Percentiles rank a stretch among this genome's conserved stretches.
Evolutionary conservation across 441 rosid genomes (phyloP).

Genomic region (Breynia disticha): DNA sequence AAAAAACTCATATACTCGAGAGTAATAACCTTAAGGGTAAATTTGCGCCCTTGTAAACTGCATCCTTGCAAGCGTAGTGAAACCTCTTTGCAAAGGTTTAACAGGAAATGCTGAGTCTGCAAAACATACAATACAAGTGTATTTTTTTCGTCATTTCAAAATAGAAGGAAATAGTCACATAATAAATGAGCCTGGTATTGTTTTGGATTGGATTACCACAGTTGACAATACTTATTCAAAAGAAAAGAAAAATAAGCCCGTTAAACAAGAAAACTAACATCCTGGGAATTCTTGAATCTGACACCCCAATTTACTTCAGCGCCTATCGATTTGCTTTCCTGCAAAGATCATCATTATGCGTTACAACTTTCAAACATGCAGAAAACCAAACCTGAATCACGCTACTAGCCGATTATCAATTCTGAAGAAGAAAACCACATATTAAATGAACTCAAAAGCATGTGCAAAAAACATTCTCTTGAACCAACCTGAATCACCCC

Average conservation of each 20-base stretch:
- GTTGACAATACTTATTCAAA: too few species aligned
- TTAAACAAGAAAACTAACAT: constrained; percentile 42
- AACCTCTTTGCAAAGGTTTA: constrained; percentile 85
- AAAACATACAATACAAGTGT: constrained; percentile 14
- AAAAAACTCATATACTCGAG: not conserved
- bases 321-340: constrained; percentile 91
- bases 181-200: constrained; percentile 12
- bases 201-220: too few species aligned
- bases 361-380: constrained; percentile 6
- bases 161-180: constrained; percentile 2
- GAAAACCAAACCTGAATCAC: constrained; percentile 1
- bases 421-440: constrained; percentile 4
- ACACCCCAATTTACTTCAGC: constrained; percentile 99
- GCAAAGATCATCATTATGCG: constrained; percentile 24
- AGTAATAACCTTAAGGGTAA: constrained; percentile 67
- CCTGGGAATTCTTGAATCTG: constrained; percentile 66
- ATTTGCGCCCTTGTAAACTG: constrained; percentile 73
- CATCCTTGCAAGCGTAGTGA: constrained; percentile 78
- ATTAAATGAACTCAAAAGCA: not conserved
- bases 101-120: constrained; percentile 64
- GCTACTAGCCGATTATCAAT: constrained; percentile 3
- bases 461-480: constrained; percentile 3
- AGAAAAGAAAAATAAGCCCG: constrained; percentile 13
- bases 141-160: constrained; percentile 12
- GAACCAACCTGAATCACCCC: constrained; percentile 62